Conservation (phyloP, 768 basidiomycete species). For the Clitopilus hobsonii region DNA sequence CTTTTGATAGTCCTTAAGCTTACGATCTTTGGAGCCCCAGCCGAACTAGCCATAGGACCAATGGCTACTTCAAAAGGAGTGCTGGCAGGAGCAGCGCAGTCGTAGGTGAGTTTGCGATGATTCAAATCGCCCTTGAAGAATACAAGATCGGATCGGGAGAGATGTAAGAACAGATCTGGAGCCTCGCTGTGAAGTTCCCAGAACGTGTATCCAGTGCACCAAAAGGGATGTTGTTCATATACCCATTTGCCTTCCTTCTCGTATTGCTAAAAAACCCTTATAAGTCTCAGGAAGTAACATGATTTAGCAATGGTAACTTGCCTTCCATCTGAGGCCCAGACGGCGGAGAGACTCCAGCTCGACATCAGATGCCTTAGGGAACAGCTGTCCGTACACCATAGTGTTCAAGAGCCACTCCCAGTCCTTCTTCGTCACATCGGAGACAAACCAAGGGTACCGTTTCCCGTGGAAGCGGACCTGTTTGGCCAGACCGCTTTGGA, state of each 20-base stretch:
- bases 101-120: constrained; percentile 86
- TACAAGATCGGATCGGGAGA: constrained; percentile 86
- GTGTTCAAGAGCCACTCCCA: constrained; percentile 90
- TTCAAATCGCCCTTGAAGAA: constrained; percentile 94
- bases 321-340: constrained; percentile 89
- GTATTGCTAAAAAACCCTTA: constrained; percentile 56
- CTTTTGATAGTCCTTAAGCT: constrained; percentile 92
- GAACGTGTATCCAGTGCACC: constrained; percentile 95
- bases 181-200: constrained; percentile 84
- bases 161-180: constrained; percentile 88
- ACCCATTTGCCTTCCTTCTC: constrained; percentile 91
- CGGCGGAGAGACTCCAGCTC: constrained; percentile 78
- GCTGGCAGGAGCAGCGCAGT: constrained; percentile 80
- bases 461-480: constrained; percentile 94
- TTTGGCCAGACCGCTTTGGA: constrained; percentile 82
- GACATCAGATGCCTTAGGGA: constrained; percentile 74
- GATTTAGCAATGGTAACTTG: constrained; percentile 16
- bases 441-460: constrained; percentile 92
- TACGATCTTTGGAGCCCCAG: constrained; percentile 84
- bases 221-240: constrained; percentile 92
- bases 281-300: not conserved
- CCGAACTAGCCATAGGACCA: constrained; percentile 84
- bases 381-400: constrained; percentile 89
- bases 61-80: constrained; percentile 90
- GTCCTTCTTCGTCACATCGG: constrained; percentile 88